Conservation (phyloP, 169 alveolate species). For the Eimeria acervulina region DNA sequence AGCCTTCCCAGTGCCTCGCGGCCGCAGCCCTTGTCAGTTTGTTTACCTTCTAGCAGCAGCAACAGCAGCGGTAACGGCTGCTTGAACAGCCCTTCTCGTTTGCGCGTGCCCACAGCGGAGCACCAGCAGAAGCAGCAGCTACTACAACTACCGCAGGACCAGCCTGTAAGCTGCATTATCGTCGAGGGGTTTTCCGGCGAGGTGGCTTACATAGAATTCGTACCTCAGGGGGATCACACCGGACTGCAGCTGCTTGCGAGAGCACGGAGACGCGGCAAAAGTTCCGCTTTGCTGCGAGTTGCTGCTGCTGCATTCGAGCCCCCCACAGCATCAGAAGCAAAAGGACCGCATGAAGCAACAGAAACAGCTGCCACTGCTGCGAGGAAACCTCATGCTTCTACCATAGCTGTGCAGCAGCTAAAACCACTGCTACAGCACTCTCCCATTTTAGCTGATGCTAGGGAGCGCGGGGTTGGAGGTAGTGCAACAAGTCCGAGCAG, state of each 20-base stretch:
- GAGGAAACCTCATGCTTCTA: neutral
- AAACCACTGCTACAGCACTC: conserved; percentile 64
- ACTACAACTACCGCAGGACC: neutral
- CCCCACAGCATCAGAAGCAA: conserved; percentile 38
- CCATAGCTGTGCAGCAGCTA: conserved; percentile 67
- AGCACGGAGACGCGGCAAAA: conserved; percentile 42
- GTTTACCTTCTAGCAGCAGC: conserved; percentile 26
- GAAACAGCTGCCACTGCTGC: conserved; percentile 22
- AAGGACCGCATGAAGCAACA: neutral
- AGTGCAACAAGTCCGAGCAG: neutral
- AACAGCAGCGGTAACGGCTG: neutral
- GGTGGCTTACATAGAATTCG: conserved; percentile 49
- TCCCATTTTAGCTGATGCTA: conserved; percentile 48
- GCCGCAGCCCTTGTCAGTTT: neutral
- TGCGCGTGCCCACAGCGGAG: neutral
- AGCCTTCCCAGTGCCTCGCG: neutral
- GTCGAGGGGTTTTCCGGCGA: conserved; percentile 65
- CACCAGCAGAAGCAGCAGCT: conserved; percentile 24
- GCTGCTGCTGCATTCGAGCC: neutral
- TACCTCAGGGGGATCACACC: conserved; percentile 19
- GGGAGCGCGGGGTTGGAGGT: conserved; percentile 32
- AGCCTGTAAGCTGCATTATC: conserved; percentile 69
- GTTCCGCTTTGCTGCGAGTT: conserved; percentile 12
- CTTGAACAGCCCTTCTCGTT: neutral
- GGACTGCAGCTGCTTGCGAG: conserved; percentile 63